phyloP scores from a whole-genome alignment of 371 early-diverging fungal species.

The Apophysomyces elegans region DNA sequence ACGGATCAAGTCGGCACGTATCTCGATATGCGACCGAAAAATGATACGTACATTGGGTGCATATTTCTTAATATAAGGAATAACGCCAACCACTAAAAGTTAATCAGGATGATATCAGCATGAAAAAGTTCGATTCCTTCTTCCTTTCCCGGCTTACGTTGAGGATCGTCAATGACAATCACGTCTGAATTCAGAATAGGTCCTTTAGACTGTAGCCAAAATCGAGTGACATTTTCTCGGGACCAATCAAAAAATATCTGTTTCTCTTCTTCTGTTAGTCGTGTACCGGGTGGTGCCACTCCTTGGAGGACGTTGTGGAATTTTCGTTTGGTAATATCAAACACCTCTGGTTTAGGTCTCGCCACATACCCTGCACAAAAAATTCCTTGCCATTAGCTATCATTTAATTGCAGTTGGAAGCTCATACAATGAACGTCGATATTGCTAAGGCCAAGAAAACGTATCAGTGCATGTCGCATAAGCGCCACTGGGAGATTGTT shows the following conservation, averaged over 20 bases:
- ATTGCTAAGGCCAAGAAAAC: constrained; percentile 67
- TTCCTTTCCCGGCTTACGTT: constrained; percentile 47
- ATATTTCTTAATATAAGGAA: constrained; percentile 74
- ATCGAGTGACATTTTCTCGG: constrained; percentile 72
- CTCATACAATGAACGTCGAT: constrained; percentile 69
- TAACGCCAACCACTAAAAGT: constrained; percentile 67
- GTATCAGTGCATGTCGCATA: constrained; percentile 85
- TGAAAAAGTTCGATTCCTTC: not conserved
- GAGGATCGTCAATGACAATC: constrained; percentile 90
- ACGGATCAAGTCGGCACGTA: constrained; percentile 74
- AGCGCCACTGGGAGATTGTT: constrained; percentile 66
- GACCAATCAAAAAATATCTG: constrained; percentile 76
- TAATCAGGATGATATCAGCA: not conserved
- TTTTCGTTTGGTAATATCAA: constrained; percentile 85
- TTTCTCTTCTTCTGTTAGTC: constrained; percentile 74
- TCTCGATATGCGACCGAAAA: constrained; percentile 89
- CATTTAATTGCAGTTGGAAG: not conserved
- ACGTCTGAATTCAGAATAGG: constrained; percentile 74
- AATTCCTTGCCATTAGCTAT: not conserved
- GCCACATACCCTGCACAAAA: constrained; percentile 64
- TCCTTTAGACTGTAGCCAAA: constrained; percentile 73
- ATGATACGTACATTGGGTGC: constrained; percentile 74
- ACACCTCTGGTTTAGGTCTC: constrained; percentile 80
- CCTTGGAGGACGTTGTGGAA: constrained; percentile 92
- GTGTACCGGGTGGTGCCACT: constrained; percentile 66